Conservation (phyloP, 768 basidiomycete species). For the Clavulina sp. region DNA sequence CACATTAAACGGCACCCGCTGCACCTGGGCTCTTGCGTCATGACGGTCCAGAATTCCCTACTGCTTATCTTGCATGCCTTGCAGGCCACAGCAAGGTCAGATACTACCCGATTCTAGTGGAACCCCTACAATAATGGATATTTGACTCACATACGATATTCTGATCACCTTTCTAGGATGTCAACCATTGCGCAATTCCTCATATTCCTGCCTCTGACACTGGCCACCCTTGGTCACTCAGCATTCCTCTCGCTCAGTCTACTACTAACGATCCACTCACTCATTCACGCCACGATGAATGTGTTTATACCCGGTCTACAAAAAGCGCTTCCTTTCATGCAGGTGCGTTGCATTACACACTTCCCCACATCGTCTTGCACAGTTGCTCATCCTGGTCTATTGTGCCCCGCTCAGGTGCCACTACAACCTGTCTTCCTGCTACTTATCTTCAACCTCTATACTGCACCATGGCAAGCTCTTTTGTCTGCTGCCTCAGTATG, state of each 20-base stretch:
- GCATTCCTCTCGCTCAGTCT: constrained; percentile 72
- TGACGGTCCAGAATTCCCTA: too few relatives aligned
- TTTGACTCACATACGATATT: too few relatives aligned
- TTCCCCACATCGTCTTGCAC: not conserved
- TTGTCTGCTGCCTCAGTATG: constrained; percentile 45
- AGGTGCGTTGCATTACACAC: constrained; percentile 19
- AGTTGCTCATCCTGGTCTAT: not conserved
- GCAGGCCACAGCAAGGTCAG: too few relatives aligned
- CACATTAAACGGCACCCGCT: too few relatives aligned
- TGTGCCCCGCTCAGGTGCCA: constrained; percentile 25
- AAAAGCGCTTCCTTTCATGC: constrained; percentile 50
- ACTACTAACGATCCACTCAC: constrained; percentile 40
- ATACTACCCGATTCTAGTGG: too few relatives aligned
- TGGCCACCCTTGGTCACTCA: constrained; percentile 61
- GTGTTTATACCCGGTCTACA: constrained; percentile 18
- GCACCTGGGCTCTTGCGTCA: too few relatives aligned
- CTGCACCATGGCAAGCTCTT: constrained; percentile 23
- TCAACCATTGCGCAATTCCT: constrained; percentile 67
- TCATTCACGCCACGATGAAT: constrained; percentile 67
- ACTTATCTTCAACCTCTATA: constrained; percentile 69
- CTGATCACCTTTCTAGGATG: too few relatives aligned
- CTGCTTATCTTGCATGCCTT: too few relatives aligned
- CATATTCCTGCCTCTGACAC: constrained; percentile 66
- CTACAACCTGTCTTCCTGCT: constrained; percentile 77
- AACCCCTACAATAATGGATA: too few relatives aligned